A percentile compares a stretch with the other conserved stretches of the same genome.
phyloP scores from a whole-genome alignment of 805 yeast species.

The Pichia deserticola region DNA sequence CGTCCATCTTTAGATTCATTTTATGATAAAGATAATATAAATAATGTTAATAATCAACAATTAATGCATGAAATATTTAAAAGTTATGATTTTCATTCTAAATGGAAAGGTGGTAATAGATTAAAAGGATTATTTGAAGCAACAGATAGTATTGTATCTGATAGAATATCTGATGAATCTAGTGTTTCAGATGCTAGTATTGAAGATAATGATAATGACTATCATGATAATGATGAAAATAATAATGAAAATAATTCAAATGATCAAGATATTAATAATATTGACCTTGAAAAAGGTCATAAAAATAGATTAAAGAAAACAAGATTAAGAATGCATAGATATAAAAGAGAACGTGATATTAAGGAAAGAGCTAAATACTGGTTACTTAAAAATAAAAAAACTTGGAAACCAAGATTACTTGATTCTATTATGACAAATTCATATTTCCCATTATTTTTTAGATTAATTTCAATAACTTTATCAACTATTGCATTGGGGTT shows the following conservation, averaged over 20 bases:
- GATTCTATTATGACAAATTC: slow-evolving; percentile 66
- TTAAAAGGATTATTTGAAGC: slow-evolving; percentile 43
- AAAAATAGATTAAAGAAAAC: neutral
- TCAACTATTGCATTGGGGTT: slow-evolving; percentile 65
- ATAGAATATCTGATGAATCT: slow-evolving; percentile 17
- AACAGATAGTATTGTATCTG: neutral
- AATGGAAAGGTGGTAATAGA: slow-evolving; percentile 70
- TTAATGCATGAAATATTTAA: slow-evolving; percentile 8
- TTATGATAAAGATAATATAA: slow-evolving; percentile 2
- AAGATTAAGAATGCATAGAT: neutral
- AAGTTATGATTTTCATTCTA: slow-evolving; percentile 32
- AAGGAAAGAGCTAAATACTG: slow-evolving; percentile 58
- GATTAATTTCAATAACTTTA: slow-evolving; percentile 52
- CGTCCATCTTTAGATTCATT: neutral
- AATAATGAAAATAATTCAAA: neutral
- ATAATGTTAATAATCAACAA: slow-evolving; percentile 19
- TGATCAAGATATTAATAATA: slow-evolving; percentile 9
- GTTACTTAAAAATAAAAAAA: slow-evolving; percentile 54
- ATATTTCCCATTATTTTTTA: slow-evolving; percentile 68
- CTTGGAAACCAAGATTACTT: slow-evolving; percentile 54
- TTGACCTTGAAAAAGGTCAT: slow-evolving; percentile 14
- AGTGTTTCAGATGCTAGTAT: neutral
- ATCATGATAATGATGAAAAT: neutral
- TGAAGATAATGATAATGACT: neutral
- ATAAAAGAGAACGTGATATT: slow-evolving; percentile 25